Evolutionary conservation across 495 filamentous ascomycete genomes (phyloP).

Genomic region (Collariella sp.): DNA sequence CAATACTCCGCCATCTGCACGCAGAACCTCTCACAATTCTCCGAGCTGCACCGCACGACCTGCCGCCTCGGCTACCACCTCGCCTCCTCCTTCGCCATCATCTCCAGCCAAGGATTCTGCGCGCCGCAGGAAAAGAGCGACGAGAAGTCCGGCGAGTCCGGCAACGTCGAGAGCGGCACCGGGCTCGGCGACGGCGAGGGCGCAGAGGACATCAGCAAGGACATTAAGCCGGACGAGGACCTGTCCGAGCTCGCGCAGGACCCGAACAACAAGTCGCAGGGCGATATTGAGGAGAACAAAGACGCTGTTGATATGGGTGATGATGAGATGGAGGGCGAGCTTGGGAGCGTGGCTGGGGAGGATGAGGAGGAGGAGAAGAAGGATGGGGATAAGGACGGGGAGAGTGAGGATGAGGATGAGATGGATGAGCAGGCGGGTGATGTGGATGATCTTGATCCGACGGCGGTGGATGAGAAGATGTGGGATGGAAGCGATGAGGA

Average conservation of each 20-base stretch:
- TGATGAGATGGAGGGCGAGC: slow-evolving; percentile 75
- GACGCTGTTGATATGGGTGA: slow-evolving; percentile 95
- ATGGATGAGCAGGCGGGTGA: slow-evolving; percentile 84
- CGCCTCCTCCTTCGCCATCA: slow-evolving; percentile 61
- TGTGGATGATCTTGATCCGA: slow-evolving; percentile 80
- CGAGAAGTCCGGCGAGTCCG: slow-evolving; percentile 53
- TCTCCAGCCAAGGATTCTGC: slow-evolving; percentile 83
- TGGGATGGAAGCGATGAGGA: slow-evolving; percentile 83
- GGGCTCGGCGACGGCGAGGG: slow-evolving; percentile 95
- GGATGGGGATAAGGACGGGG: slow-evolving; percentile 30
- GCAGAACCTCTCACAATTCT: slow-evolving; percentile 43
- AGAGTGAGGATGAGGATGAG: slow-evolving; percentile 48
- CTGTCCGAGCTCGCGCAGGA: slow-evolving; percentile 85
- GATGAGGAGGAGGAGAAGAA: slow-evolving; percentile 47
- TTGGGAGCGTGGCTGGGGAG: slow-evolving; percentile 54
- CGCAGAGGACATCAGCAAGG: slow-evolving; percentile 94
- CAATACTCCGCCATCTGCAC: slow-evolving; percentile 59
- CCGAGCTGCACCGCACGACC: slow-evolving; percentile 53
- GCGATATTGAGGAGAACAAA: slow-evolving; percentile 67
- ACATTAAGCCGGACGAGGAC: slow-evolving; percentile 88
- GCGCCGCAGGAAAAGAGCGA: slow-evolving; percentile 69
- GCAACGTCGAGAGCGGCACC: slow-evolving; percentile 82
- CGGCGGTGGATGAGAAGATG: slow-evolving; percentile 92
- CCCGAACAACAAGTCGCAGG: slow-evolving; percentile 56
- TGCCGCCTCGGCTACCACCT: slow-evolving; percentile 69